These are phyloP conservation scores for Nissolia schottii DNA, from an alignment of 306 rosid genomes.

Conservation along the genomic window DNA sequence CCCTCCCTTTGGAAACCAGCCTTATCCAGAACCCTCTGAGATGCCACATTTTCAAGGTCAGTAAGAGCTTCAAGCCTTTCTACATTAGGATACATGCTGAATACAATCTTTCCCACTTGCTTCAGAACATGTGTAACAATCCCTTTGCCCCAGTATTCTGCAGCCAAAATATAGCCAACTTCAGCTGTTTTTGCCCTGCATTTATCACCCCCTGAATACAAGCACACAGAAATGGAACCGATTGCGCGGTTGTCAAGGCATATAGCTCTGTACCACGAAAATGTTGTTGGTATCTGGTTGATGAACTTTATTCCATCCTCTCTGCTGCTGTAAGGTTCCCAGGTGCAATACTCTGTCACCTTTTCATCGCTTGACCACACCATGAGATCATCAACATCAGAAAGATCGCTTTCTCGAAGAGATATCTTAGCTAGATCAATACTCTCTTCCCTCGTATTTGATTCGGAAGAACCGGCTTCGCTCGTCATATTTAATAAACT, in stretches of 20 bases:
- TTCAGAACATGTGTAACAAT: slow-evolving; percentile 55
- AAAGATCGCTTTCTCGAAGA: neutral
- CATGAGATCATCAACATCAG: slow-evolving; percentile 45
- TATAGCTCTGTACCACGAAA: slow-evolving; percentile 54
- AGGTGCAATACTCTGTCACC: slow-evolving; percentile 39
- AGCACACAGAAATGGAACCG: slow-evolving; percentile 42
- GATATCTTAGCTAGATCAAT: neutral
- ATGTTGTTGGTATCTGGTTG: slow-evolving; percentile 17
- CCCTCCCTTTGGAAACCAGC: slow-evolving; percentile 69
- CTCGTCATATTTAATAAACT: neutral
- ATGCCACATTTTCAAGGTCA: slow-evolving; percentile 58
- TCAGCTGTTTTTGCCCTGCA: slow-evolving; percentile 37
- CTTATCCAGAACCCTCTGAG: slow-evolving; percentile 70
- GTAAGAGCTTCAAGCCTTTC: slow-evolving; percentile 75
- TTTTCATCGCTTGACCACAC: slow-evolving; percentile 47
- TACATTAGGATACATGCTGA: slow-evolving; percentile 40
- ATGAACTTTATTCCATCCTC: slow-evolving; percentile 43
- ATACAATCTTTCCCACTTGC: slow-evolving; percentile 37
- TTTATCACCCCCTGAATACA: slow-evolving; percentile 17
- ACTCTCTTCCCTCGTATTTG: neutral
- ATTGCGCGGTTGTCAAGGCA: slow-evolving; percentile 50
- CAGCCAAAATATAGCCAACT: slow-evolving; percentile 57
- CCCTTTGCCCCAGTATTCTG: slow-evolving; percentile 71
- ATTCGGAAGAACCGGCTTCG: neutral
- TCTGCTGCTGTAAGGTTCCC: slow-evolving; percentile 52